Base-by-base conservation (phyloP, 495 filamentous ascomycete genomes). In the Penicillium goetzii region DNA sequence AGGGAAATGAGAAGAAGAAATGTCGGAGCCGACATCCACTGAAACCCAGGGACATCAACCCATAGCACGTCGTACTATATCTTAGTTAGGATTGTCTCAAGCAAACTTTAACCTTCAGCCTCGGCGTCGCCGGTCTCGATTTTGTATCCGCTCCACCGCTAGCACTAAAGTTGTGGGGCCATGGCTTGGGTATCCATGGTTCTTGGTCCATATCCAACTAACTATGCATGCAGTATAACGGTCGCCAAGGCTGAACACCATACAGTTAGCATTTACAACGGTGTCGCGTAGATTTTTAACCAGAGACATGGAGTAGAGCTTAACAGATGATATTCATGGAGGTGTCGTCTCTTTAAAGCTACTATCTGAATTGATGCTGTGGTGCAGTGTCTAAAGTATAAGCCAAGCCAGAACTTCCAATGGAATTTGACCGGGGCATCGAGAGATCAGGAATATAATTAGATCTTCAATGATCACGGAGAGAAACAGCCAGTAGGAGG, bases 161-260 rank as follows among this genome's bases (percentile, higher is more conserved):
- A 19, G 41, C 47, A 50, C 47, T 50, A 50, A 50, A 15, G 23
- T 50, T 50, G 47, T 50, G 47, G 23, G 47, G 47, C 17, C 47
- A 28, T 28, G 47, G 23, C 47, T 28, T 50, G 23, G 47, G 23
- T 5, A 50, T 50, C 47, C 47, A 50, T 50, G 47, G 47, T 50
- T 50, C 47, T 17, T 28, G 9, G 23, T 17, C 8, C 15, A 40
- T 25, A 17, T 50, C 23, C 25, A 28, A 5, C 14, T 5, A 40
- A 12, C 2, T 23, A 2, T 3, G n/a, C 19, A 21, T 23, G 23
- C 7, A 49, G 45, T 49, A 49, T 50, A 50, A 50, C 25, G 47
- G 47, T 26, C 11, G 47, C 45, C 45, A 49, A 49, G 23, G 23
- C 45, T 14, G n/a, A 49, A 21, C 45, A 49, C 9, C 8, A 17